These are phyloP conservation scores for Chaetothyriales sp. DNA, from an alignment of 2,329 filamentous ascomycete genomes.

Conservation along the genomic window DNA sequence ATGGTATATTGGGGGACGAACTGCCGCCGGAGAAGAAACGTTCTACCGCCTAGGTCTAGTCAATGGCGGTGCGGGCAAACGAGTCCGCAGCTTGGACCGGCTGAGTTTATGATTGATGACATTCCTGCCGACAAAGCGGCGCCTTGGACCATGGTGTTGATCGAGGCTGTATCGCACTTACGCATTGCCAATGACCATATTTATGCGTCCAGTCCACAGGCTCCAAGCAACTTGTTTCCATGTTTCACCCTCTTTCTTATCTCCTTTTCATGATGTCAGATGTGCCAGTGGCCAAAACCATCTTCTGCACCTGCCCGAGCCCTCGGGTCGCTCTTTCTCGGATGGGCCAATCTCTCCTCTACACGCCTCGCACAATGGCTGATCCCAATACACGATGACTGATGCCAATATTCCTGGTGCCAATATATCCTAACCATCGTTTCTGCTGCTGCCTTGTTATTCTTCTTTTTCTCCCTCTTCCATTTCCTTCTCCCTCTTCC, in stretches of 20 bases:
- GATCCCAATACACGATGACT: neutral
- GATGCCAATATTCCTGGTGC: neutral
- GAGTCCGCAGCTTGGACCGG: constrained; percentile 36
- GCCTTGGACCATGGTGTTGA: neutral
- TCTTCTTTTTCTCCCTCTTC: too few relatives aligned
- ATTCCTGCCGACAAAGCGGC: neutral
- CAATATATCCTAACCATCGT: neutral
- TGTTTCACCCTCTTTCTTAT: neutral
- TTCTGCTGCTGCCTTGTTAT: too few relatives aligned
- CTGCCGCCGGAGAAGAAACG: constrained; percentile 33
- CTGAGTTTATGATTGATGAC: constrained; percentile 29
- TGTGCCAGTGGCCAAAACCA: neutral
- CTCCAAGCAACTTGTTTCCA: neutral
- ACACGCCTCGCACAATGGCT: neutral
- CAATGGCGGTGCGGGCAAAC: constrained; percentile 28
- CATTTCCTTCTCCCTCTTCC: too few relatives aligned
- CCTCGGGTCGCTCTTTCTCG: neutral
- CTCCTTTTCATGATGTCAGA: neutral
- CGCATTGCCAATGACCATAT: neutral
- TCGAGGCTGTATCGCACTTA: neutral
- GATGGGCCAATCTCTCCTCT: neutral
- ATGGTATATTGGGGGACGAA: constrained; percentile 39
- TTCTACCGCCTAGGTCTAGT: constrained; percentile 37
- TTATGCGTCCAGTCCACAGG: neutral
- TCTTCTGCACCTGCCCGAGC: neutral